A percentile compares a stretch with the other conserved stretches of the same genome.
These are phyloP conservation scores for Boletus reticulatus DNA, from an alignment of 768 basidiomycete species.

Conservation along the genomic window DNA sequence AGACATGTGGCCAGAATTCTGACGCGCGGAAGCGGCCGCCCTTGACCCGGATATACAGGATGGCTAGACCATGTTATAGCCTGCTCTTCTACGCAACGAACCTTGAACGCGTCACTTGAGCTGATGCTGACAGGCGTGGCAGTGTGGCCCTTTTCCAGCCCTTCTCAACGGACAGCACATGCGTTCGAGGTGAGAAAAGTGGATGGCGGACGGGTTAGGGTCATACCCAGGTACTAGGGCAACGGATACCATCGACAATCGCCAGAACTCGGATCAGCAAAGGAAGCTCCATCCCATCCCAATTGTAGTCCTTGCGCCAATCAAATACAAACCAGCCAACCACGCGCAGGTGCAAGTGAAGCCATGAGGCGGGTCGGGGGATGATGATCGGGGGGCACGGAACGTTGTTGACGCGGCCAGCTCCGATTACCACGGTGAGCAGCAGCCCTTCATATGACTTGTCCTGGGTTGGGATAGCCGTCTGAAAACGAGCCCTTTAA, in stretches of 20 bases:
- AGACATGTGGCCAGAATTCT: conserved; percentile 1
- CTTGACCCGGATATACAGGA: conserved; percentile 14
- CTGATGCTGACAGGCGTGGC: conserved; percentile 4
- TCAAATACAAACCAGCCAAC: conserved; percentile 9
- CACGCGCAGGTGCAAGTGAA: neutral
- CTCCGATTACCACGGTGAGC: conserved; percentile 25
- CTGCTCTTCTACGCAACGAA: neutral
- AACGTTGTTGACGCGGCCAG: conserved; percentile 9
- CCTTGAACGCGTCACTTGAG: conserved; percentile 1
- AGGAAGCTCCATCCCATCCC: conserved; percentile 20
- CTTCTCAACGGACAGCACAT: neutral
- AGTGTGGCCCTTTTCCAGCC: neutral
- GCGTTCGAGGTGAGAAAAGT: neutral
- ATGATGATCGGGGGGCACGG: conserved; percentile 10
- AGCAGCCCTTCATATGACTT: conserved; percentile 18
- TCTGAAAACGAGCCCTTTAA: conserved; percentile 8
- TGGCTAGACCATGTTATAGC: conserved; percentile 8
- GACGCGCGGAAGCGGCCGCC: conserved; percentile 15
- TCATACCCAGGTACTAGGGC: conserved; percentile 25
- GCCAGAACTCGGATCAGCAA: conserved; percentile 28
- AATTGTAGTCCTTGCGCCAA: conserved; percentile 14
- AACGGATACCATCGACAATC: conserved; percentile 23
- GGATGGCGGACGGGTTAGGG: conserved; percentile 8
- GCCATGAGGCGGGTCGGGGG: conserved; percentile 1
- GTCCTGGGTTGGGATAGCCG: conserved; percentile 10